phyloP scores from a whole-genome alignment of 2,329 filamentous ascomycete species.

The Diaporthe longicolla region DNA sequence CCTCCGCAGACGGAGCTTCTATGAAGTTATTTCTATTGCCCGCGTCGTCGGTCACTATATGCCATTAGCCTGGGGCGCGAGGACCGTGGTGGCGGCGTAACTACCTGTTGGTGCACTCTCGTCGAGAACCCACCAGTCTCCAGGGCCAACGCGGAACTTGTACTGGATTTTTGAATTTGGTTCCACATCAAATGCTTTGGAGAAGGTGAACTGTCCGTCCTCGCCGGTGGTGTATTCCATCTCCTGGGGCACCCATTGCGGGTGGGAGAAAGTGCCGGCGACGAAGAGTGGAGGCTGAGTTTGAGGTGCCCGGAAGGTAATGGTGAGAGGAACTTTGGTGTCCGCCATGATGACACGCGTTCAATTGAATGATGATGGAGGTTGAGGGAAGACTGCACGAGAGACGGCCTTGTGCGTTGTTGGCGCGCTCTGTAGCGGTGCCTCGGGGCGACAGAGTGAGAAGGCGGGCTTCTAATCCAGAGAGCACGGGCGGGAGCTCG shows the following conservation, averaged over 20 bases:
- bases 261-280: conserved; percentile 77
- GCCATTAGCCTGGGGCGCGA: conserved; percentile 13
- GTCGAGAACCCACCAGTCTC: conserved; percentile 80
- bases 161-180: conserved; percentile 77
- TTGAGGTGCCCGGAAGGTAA: conserved; percentile 73
- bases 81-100: conserved; percentile 42
- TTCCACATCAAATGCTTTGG: conserved; percentile 67
- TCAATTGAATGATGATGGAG: conserved; percentile 2
- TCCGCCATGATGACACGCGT: conserved; percentile 51
- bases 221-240: conserved; percentile 70
- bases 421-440: neutral
- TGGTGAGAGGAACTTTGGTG: conserved; percentile 62
- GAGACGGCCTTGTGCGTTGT: neutral
- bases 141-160: conserved; percentile 78
- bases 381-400: neutral
- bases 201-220: conserved; percentile 71
- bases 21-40: conserved; percentile 66
- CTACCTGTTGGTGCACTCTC: conserved; percentile 72
- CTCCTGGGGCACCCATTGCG: conserved; percentile 76
- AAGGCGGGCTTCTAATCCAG: conserved; percentile 3
- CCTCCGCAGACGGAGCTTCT: conserved; percentile 47
- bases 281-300: conserved; percentile 78
- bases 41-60: conserved; percentile 56
- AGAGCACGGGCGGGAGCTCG: neutral
- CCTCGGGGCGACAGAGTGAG: neutral